Evolutionary conservation across 1,139 yeast species (phyloP).

Genomic region (Hansenula sp.): DNA sequence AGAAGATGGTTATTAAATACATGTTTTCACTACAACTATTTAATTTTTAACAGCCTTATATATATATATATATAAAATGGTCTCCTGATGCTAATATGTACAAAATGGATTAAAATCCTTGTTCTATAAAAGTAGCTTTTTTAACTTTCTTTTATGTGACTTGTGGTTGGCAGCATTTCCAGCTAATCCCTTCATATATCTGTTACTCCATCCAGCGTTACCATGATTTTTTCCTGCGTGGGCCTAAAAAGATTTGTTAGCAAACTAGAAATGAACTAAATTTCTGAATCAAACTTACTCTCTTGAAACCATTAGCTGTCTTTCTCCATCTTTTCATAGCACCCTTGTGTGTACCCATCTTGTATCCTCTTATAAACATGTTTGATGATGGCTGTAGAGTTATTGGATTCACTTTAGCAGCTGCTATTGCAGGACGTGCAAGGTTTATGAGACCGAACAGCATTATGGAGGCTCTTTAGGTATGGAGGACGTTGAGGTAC

Average conservation of each 20-base stretch:
- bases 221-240: slow-evolving; percentile 92
- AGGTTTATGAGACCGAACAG: slow-evolving; percentile 13
- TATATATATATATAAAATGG: no score
- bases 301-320: slow-evolving; percentile 48
- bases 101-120: neutral
- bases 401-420: neutral
- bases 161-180: slow-evolving; percentile 56
- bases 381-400: slow-evolving; percentile 2
- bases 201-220: slow-evolving; percentile 79
- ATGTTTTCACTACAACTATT: no score
- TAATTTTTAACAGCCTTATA: no score
- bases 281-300: slow-evolving; percentile 7
- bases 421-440: slow-evolving; percentile 10
- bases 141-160: slow-evolving; percentile 42
- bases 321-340: slow-evolving; percentile 83
- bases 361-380: slow-evolving; percentile 26
- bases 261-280: neutral
- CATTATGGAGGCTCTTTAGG: no score
- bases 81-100: no score
- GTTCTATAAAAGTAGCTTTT: slow-evolving; percentile 36
- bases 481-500: no score
- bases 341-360: slow-evolving; percentile 37
- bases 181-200: slow-evolving; percentile 58
- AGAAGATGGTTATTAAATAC: no score
- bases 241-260: slow-evolving; percentile 33